Evolutionary conservation across 1,284 basidiomycete genomes (phyloP).

Genomic region (Phellopilus nigrolimitatus): DNA sequence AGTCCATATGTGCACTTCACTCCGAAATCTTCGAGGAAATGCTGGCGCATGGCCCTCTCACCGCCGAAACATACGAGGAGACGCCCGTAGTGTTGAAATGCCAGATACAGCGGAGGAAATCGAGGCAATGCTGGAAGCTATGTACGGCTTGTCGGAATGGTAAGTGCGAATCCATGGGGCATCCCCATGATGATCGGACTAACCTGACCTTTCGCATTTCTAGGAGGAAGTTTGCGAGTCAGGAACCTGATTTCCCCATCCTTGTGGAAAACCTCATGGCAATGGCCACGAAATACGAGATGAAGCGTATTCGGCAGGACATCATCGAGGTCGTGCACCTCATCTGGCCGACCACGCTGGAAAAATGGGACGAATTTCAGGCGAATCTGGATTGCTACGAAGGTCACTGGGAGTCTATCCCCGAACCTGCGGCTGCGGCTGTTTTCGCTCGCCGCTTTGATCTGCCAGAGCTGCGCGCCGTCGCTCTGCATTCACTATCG

Average conservation of each 20-base stretch:
- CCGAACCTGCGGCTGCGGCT: too few species aligned
- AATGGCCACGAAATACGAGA: slow-evolving; percentile 9
- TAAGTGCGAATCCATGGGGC: not conserved
- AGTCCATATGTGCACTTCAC: not conserved
- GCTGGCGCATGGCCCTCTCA: not conserved
- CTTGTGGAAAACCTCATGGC: not conserved
- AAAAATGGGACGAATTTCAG: not conserved
- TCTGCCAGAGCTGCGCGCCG: too few species aligned
- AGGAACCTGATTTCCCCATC: not conserved
- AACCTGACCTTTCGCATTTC: not conserved
- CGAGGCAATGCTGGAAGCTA: slow-evolving; percentile 2
- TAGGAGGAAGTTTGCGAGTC: not conserved
- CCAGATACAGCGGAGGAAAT: slow-evolving; percentile 7
- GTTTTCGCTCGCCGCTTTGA: too few species aligned
- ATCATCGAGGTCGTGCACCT: not conserved
- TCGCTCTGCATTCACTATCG: too few species aligned
- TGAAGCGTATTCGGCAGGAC: not conserved
- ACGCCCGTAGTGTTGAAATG: slow-evolving; percentile 1
- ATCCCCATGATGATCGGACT: not conserved
- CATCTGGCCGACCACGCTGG: not conserved
- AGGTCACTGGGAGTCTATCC: not conserved
- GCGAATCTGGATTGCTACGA: not conserved
- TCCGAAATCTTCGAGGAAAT: slow-evolving; percentile 1
- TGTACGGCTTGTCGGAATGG: not conserved
- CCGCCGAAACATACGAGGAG: not conserved